These are phyloP conservation scores for Potentilla sterilis DNA, from an alignment of 306 rosid genomes.

Conservation along the genomic window DNA sequence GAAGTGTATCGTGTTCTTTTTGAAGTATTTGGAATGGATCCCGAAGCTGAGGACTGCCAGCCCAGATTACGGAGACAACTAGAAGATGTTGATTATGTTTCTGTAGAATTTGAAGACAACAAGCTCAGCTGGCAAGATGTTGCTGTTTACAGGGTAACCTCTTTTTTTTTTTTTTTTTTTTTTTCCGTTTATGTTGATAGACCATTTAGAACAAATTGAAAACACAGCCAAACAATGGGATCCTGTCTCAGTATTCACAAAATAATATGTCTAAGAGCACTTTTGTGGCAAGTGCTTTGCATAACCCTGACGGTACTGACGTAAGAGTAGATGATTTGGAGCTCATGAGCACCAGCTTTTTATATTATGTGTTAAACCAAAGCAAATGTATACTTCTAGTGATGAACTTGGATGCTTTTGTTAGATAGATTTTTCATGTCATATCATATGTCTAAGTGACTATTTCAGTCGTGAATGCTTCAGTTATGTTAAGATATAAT, in stretches of 20 bases:
- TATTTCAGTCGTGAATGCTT: background rate
- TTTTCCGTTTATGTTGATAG: slow-evolving; percentile 14
- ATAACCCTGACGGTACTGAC: slow-evolving; percentile 8
- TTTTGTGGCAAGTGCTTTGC: slow-evolving; percentile 9
- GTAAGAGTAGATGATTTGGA: background rate
- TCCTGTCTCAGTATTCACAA: background rate
- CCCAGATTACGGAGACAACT: slow-evolving; percentile 86
- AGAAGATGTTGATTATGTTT: slow-evolving; percentile 92
- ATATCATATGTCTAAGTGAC: background rate
- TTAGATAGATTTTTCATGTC: background rate
- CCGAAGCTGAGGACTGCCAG: slow-evolving; percentile 79
- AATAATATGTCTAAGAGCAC: background rate
- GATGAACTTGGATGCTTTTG: background rate
- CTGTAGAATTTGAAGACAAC: slow-evolving; percentile 74
- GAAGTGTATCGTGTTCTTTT: slow-evolving; percentile 97
- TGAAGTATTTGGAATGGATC: slow-evolving; percentile 97
- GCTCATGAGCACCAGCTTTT: background rate
- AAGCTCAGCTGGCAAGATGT: slow-evolving; percentile 92
- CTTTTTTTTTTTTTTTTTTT: no score
- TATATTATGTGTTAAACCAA: background rate
- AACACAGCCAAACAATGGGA: background rate
- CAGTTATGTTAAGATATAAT: background rate
- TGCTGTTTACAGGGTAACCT: slow-evolving; percentile 83
- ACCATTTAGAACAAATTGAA: slow-evolving; percentile 1
- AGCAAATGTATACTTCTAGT: slow-evolving; percentile 8